These are phyloP conservation scores for Starmerella sirachaensis DNA, from an alignment of 805 yeast species.

Conservation along the genomic window DNA sequence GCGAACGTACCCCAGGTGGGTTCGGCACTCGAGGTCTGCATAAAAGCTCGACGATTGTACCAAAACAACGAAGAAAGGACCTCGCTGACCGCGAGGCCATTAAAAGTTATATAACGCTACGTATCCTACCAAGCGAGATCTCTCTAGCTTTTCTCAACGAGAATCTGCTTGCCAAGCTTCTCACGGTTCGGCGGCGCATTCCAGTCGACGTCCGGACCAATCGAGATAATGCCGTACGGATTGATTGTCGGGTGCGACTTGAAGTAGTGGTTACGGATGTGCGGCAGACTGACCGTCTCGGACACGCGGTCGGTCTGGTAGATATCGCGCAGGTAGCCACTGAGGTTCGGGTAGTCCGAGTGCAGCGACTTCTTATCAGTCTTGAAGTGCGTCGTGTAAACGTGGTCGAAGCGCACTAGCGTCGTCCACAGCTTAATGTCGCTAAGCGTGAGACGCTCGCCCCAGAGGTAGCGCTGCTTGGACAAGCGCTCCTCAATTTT, in stretches of 20 bases:
- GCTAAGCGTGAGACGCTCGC: slow-evolving; percentile 70
- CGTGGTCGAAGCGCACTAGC: slow-evolving; percentile 81
- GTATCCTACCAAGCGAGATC: neutral
- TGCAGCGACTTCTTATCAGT: slow-evolving; percentile 78
- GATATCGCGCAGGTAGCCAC: slow-evolving; percentile 68
- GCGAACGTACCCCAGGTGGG: no score
- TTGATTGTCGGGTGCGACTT: slow-evolving; percentile 71
- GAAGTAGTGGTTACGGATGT: slow-evolving; percentile 84
- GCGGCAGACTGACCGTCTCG: slow-evolving; percentile 74
- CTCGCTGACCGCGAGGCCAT: no score
- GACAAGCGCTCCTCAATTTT: slow-evolving; percentile 29
- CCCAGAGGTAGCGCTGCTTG: slow-evolving; percentile 40
- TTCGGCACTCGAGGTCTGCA: no score
- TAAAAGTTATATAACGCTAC: no score
- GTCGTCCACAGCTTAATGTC: slow-evolving; percentile 83
- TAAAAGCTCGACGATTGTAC: no score
- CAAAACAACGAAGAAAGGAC: no score
- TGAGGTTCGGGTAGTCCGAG: slow-evolving; percentile 60
- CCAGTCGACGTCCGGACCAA: slow-evolving; percentile 53
- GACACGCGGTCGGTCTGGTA: slow-evolving; percentile 60
- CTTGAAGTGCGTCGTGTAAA: slow-evolving; percentile 90
- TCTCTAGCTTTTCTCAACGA: neutral
- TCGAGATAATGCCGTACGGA: slow-evolving; percentile 71
- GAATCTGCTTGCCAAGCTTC: slow-evolving; percentile 1
- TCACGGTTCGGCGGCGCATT: slow-evolving; percentile 18